These are phyloP conservation scores for Schizophyllum commune DNA, from an alignment of 1,284 basidiomycete genomes.

Conservation along the genomic window DNA sequence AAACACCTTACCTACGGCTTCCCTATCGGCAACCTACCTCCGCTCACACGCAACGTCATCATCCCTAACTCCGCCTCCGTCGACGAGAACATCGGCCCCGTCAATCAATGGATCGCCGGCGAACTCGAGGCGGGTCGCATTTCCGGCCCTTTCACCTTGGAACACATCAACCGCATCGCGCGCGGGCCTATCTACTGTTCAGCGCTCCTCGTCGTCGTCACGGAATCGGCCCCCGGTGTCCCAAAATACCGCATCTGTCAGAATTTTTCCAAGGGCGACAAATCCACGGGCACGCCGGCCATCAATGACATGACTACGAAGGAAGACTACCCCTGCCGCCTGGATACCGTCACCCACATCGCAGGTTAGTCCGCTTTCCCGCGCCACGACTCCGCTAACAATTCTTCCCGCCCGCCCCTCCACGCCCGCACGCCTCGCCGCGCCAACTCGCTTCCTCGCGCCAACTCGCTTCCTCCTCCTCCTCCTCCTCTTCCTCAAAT, in stretches of 20 bases:
- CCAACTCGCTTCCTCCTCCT: no score
- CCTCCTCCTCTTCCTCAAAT: no score
- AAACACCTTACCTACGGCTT: constrained; percentile 8
- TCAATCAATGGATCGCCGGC: neutral
- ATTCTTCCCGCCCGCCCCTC: no score
- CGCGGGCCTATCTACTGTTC: constrained; percentile 7
- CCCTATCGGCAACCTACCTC: constrained; percentile 9
- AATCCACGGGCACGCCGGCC: neutral
- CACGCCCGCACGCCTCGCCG: no score
- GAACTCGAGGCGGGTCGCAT: no score
- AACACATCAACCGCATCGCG: constrained; percentile 1
- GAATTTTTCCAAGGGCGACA: constrained; percentile 5
- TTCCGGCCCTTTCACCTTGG: constrained; percentile 8
- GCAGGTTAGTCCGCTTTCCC: no score
- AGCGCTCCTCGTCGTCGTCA: constrained; percentile 6
- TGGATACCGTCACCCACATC: neutral
- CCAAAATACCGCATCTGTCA: no score
- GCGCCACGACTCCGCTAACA: no score
- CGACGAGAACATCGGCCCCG: constrained; percentile 2
- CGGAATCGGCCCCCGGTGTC: constrained; percentile 1
- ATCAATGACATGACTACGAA: neutral
- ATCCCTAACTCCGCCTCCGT: constrained; percentile 6
- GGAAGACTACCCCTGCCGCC: no score
- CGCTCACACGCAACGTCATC: constrained; percentile 4
- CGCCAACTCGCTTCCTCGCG: no score